Conservation (phyloP, 73 alveolate species). For the Paramecium sexaurelia region DNA sequence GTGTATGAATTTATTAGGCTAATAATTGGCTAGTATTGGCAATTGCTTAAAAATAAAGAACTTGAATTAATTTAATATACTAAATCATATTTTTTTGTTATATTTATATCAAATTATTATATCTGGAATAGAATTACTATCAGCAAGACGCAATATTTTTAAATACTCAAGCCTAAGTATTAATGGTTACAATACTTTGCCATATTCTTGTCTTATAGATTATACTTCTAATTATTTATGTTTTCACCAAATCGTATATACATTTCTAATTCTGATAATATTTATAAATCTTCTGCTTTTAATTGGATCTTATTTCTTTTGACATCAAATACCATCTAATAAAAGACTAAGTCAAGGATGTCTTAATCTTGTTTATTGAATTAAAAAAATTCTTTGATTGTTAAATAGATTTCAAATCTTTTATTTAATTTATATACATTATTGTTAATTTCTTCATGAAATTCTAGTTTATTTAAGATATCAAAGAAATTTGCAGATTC, state of each 20-base stretch:
- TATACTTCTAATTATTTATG: background rate
- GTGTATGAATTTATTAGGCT: too few relatives aligned
- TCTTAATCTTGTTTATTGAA: background rate
- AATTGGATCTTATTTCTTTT: background rate
- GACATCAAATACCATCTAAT: background rate
- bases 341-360: background rate
- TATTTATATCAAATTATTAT: background rate
- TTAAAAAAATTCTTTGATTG: background rate
- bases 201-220: background rate
- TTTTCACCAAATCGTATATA: background rate
- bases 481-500: background rate
- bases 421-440: background rate
- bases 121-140: background rate
- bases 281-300: background rate
- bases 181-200: background rate
- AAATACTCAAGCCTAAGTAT: background rate
- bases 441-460: background rate
- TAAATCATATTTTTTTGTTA: background rate
- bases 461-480: background rate
- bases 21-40: too few relatives aligned
- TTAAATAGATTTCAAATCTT: background rate
- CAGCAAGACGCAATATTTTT: background rate
- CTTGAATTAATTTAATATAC: background rate
- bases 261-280: background rate
- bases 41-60: too few relatives aligned